Evolutionary conservation across 2,329 filamentous ascomycete species (phyloP), one percentile per base, ranked within the genome.

Genomic region (Helminthosporium solani): DNA sequence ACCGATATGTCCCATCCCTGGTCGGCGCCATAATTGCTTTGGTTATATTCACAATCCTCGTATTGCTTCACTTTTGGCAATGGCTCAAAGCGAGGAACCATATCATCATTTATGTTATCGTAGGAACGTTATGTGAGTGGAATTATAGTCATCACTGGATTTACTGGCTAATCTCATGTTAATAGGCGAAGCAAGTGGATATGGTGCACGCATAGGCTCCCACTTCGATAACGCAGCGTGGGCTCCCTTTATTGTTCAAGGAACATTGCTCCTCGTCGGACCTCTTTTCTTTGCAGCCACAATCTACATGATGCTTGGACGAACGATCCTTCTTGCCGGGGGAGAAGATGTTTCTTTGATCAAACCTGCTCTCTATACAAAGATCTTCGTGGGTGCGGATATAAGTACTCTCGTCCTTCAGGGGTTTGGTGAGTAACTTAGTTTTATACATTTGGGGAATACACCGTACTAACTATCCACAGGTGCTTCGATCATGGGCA

Each of bases 281-380:
- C 73, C 74, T 2, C 66, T 73, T 4, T 71, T 76, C 52, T 74
- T 76, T 51, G 74, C 74, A 8, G 74, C 74, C 0, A 71, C 72
- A 0, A 65, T 77, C 20, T 76, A 77, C 62, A 76, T 75, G 73
- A 72, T 70, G 20, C 67, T 75, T 2, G 67, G 71, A 2, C 67
- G 71, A 19, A 63, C 73, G 2, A 69, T 76, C 14, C 47, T 49
- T 11, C 44, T 60, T 11, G 58, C 63, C 18, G 50, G 54, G 2
- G 63, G 60, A 6, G 57, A 63, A 36, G 51, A 59, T 2, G 46
- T 63, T 2, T 64, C 60, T 2, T 44, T 63, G 7, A 56, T 66
- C 23, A 56, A 52, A 18, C 57, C 62, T 7, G 54, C 34, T n/a
- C 66, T 60, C 60, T 66, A 56, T 38, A 66, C 64, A 2, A 49